Evolutionary conservation across 352 stramenopile genomes (phyloP).

Genomic region (Globisporangium uncinulatum): DNA sequence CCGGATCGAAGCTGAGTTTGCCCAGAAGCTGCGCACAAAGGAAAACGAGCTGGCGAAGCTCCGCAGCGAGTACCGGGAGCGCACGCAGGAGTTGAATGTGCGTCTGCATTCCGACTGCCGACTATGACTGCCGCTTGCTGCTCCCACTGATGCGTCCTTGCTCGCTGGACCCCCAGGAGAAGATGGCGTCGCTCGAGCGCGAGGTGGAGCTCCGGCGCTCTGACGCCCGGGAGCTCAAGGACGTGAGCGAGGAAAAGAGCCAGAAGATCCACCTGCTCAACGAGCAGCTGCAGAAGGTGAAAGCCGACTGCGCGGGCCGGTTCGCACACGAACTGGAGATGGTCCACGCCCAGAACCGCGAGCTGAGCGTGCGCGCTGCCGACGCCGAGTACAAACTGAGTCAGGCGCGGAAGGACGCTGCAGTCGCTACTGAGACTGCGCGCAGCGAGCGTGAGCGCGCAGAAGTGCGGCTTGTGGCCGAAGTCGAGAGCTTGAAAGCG

Average conservation of each 20-base stretch:
- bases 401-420: conserved; percentile 35
- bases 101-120: not conserved
- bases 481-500: conserved; percentile 58
- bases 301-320: conserved; percentile 44
- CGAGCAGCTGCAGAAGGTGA: conserved; percentile 75
- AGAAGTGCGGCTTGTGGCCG: conserved; percentile 44
- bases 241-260: conserved; percentile 60
- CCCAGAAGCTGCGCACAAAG: conserved; percentile 38
- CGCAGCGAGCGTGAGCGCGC: conserved; percentile 44
- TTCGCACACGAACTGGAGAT: conserved; percentile 49
- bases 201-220: conserved; percentile 55
- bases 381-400: conserved; percentile 50
- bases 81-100: conserved; percentile 48
- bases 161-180: conserved; percentile 17
- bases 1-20: conserved; percentile 39
- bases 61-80: conserved; percentile 42
- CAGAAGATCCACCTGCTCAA: conserved; percentile 58
- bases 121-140: not conserved
- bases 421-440: conserved; percentile 22
- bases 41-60: conserved; percentile 47
- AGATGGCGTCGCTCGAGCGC: conserved; percentile 34
- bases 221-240: conserved; percentile 50
- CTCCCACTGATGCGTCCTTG: not conserved
- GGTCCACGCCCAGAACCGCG: conserved; percentile 53
- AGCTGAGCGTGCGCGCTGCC: conserved; percentile 42